phyloP scores from a whole-genome alignment of 768 basidiomycete genomes.

The Leccinum subgranulosum region DNA sequence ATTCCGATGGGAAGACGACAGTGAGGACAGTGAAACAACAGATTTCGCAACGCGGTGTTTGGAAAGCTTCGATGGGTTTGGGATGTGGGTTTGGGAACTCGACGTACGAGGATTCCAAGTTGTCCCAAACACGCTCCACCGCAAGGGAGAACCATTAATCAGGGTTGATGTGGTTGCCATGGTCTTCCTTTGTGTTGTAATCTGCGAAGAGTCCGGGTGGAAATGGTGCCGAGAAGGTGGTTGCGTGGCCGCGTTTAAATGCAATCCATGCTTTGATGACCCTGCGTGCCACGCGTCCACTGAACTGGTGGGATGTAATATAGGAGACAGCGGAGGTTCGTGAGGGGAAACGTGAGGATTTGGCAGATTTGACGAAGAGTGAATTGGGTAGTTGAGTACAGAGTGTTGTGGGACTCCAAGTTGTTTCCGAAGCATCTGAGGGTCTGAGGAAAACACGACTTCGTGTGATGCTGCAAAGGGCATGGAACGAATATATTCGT shows the following conservation, averaged over 20 bases:
- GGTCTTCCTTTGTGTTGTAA: background rate
- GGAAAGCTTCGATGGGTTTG: constrained; percentile 3
- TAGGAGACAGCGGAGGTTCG: background rate
- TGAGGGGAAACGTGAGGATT: constrained; percentile 19
- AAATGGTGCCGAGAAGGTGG: background rate
- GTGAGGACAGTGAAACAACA: background rate
- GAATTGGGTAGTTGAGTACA: constrained; percentile 20
- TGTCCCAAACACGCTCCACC: background rate
- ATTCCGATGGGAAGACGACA: background rate
- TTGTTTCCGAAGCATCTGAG: constrained; percentile 26
- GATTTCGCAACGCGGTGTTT: constrained; percentile 5
- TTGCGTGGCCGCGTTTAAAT: constrained; percentile 3
- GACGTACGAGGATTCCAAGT: background rate
- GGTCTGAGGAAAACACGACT: constrained; percentile 21
- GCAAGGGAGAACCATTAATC: background rate
- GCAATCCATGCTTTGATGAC: constrained; percentile 1
- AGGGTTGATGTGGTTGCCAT: background rate
- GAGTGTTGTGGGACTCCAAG: constrained; percentile 31
- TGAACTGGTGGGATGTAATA: background rate
- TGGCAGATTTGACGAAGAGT: constrained; percentile 19
- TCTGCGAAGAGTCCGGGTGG: background rate
- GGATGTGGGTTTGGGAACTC: background rate
- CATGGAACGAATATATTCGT: constrained; percentile 25
- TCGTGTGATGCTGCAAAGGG: constrained; percentile 7
- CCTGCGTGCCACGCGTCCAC: background rate